Evolutionary conservation across 169 alveolate species (phyloP).

Genomic region (Plasmodium malariae): DNA sequence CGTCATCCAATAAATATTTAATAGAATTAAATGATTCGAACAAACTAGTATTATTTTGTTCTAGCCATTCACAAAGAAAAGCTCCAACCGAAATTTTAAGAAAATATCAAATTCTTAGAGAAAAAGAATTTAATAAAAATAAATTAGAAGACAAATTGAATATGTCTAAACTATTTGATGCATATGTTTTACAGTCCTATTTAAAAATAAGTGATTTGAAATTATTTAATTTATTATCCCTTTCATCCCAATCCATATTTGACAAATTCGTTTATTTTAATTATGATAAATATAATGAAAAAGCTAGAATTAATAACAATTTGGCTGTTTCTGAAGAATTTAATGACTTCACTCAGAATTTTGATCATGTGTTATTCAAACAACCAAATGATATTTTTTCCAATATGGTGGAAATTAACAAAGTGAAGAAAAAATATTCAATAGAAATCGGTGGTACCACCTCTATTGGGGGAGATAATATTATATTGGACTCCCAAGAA

Average conservation of each 20-base stretch:
- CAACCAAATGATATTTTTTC: conserved; percentile 14
- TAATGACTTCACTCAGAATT: conserved; percentile 34
- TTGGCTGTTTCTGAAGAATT: conserved; percentile 20
- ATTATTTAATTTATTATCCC: conserved; percentile 52
- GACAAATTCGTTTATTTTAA: conserved; percentile 47
- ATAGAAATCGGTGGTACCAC: not conserved
- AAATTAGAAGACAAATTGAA: conserved; percentile 74
- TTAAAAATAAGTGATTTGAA: conserved; percentile 57
- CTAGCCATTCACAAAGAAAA: conserved; percentile 83
- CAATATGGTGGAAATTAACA: not conserved
- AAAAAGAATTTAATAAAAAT: conserved; percentile 78
- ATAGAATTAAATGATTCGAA: conserved; percentile 82
- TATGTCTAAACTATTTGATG: conserved; percentile 60
- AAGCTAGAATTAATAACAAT: conserved; percentile 9
- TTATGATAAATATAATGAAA: conserved; percentile 36
- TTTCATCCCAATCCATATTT: conserved; percentile 61
- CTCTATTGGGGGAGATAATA: not conserved
- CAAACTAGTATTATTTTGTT: conserved; percentile 83
- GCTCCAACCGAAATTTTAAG: conserved; percentile 88
- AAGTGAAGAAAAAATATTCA: not conserved
- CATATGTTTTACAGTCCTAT: conserved; percentile 60
- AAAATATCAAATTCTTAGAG: conserved; percentile 81
- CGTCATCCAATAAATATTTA: conserved; percentile 82
- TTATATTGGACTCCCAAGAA: no score
- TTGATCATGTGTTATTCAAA: conserved; percentile 33